Evolutionary conservation across 2,329 filamentous ascomycete genomes (phyloP).

Genomic region (Calonectria ilicicola): DNA sequence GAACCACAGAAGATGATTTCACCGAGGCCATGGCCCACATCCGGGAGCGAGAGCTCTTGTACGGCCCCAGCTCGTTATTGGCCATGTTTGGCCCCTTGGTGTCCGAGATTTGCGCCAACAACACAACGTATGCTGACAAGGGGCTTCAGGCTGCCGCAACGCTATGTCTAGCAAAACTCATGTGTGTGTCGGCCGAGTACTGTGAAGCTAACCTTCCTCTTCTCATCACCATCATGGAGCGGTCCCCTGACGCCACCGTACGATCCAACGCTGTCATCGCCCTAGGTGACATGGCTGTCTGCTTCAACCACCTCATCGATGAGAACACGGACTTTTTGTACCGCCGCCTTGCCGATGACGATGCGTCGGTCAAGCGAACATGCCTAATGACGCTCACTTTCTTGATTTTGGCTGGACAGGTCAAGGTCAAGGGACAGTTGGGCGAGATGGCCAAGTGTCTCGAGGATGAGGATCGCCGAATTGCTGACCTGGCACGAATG

Average conservation of each 20-base stretch:
- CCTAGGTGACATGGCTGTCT: conserved; percentile 98
- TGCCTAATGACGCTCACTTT: conserved; percentile 99
- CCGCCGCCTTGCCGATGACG: conserved; percentile 87
- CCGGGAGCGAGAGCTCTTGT: conserved; percentile 84
- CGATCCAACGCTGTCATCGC: conserved; percentile 97
- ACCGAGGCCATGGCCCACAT: conserved; percentile 88
- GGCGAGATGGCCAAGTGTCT: conserved; percentile 99
- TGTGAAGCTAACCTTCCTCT: conserved; percentile 93
- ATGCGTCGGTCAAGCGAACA: conserved; percentile 93
- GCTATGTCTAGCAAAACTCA: conserved; percentile 94
- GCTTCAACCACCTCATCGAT: conserved; percentile 99
- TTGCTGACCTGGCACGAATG: conserved; percentile 94
- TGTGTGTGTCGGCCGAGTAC: conserved; percentile 98
- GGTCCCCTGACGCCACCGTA: conserved; percentile 90
- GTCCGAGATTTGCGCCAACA: conserved; percentile 93
- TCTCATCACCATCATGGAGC: conserved; percentile 97
- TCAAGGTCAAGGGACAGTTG: conserved; percentile 98
- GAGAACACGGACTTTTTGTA: conserved; percentile 99
- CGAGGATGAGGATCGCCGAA: conserved; percentile 94
- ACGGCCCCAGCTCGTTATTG: conserved; percentile 86
- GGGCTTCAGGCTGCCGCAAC: conserved; percentile 94
- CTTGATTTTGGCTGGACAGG: conserved; percentile 94
- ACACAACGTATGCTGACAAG: conserved; percentile 89
- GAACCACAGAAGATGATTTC: conserved; percentile 94
- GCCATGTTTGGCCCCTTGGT: conserved; percentile 92